A percentile compares a stretch with the other conserved stretches of the same genome.
Evolutionary conservation across 2,329 filamentous ascomycete species (phyloP).

Genomic region (Colletotrichum spaethianum): DNA sequence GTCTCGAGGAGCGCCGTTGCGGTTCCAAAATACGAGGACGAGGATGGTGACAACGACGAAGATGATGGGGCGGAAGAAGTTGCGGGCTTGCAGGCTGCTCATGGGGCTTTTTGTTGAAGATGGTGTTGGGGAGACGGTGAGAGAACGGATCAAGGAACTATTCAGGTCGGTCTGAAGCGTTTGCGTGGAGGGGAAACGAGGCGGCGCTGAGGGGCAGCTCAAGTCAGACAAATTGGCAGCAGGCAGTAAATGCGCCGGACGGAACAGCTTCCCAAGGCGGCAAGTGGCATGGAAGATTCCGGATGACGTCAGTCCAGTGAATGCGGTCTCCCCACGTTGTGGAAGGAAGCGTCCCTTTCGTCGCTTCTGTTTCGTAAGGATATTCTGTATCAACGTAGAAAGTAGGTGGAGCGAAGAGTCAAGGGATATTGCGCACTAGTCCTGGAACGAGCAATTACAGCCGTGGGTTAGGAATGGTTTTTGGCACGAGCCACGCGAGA

Average conservation of each 20-base stretch:
- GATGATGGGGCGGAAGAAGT: slow-evolving; percentile 15
- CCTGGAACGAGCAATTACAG: slow-evolving; percentile 5
- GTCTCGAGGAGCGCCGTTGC: slow-evolving; percentile 25
- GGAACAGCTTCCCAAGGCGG: slow-evolving; percentile 21
- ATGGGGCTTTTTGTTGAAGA: slow-evolving; percentile 2
- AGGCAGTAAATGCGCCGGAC: neutral
- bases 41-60: slow-evolving; percentile 24
- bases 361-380: neutral
- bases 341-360: neutral
- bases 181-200: neutral
- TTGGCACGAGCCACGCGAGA: slow-evolving; percentile 22
- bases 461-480: neutral
- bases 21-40: slow-evolving; percentile 16
- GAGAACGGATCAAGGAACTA: neutral
- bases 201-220: neutral
- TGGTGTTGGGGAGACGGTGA: neutral
- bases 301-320: slow-evolving; percentile 29
- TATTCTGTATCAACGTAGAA: slow-evolving; percentile 17
- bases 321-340: neutral
- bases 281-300: slow-evolving; percentile 16
- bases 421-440: neutral
- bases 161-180: neutral
- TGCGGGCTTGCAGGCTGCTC: slow-evolving; percentile 4
- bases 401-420: neutral
- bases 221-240: neutral